phyloP scores from a whole-genome alignment of 2,329 filamentous ascomycete species.

The Ophioceras dolichostomum region DNA sequence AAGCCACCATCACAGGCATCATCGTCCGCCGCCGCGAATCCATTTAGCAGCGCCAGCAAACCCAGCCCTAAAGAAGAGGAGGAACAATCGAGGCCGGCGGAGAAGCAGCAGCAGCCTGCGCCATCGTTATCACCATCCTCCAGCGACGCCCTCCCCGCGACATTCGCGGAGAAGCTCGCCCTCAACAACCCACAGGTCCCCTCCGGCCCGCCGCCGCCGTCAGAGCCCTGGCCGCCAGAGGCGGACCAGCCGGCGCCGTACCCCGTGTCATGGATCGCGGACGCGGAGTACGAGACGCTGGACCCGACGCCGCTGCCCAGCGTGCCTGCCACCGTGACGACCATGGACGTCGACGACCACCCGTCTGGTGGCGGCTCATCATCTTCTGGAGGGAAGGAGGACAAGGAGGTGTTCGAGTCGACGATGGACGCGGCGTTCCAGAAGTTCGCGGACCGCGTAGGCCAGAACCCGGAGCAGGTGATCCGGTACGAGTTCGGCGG shows the following conservation, averaged over 20 bases:
- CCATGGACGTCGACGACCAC: constrained; percentile 34
- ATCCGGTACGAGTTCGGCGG: constrained; percentile 72
- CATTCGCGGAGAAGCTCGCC: constrained; percentile 65
- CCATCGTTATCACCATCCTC: too few species aligned
- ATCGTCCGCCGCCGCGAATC: constrained; percentile 7
- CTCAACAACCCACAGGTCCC: constrained; percentile 45
- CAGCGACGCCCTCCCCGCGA: constrained; percentile 42
- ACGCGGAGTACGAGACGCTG: constrained; percentile 86
- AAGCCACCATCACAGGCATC: constrained; percentile 15
- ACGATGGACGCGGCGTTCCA: constrained; percentile 66
- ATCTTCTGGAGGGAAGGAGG: constrained; percentile 36
- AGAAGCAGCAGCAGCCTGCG: constrained; percentile 10
- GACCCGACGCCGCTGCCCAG: constrained; percentile 43
- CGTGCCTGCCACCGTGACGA: constrained; percentile 34
- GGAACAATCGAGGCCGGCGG: constrained; percentile 11
- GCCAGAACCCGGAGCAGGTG: constrained; percentile 72
- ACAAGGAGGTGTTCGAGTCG: constrained; percentile 62
- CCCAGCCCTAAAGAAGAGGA: too few species aligned
- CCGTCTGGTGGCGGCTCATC: constrained; percentile 13
- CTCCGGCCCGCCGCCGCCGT: constrained; percentile 23
- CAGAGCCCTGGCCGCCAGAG: constrained; percentile 64
- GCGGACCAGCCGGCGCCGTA: constrained; percentile 58
- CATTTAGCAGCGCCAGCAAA: constrained; percentile 19
- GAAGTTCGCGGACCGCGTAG: constrained; percentile 65
- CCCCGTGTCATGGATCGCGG: constrained; percentile 64